Percentiles rank a stretch among this genome's conserved stretches.
Conservation (phyloP, 2,329 filamentous ascomycete genomes). For the Penicillium sp. region DNA sequence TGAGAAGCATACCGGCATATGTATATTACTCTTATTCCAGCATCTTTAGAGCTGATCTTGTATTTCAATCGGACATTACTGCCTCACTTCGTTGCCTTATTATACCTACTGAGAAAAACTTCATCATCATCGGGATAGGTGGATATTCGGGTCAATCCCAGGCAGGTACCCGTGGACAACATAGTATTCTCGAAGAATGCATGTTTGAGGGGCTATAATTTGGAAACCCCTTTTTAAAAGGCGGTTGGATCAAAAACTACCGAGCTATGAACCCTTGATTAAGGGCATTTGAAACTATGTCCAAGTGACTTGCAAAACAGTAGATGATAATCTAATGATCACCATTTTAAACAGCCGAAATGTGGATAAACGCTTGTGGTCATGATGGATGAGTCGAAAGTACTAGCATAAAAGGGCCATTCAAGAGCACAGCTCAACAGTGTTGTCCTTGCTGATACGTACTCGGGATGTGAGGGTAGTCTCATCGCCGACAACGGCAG, state of each 20-base stretch:
- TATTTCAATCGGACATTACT: constrained; percentile 18
- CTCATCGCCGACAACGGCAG: constrained; percentile 70
- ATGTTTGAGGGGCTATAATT: too few relatives aligned
- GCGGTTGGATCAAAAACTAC: not conserved
- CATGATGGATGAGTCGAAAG: not conserved
- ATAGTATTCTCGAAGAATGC: not conserved
- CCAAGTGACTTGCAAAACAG: not conserved
- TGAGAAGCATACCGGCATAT: constrained; percentile 12
- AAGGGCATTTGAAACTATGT: not conserved
- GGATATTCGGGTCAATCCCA: not conserved
- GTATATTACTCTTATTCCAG: constrained; percentile 23
- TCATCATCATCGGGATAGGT: not conserved
- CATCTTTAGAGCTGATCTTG: constrained; percentile 19
- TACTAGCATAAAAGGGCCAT: not conserved
- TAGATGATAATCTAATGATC: not conserved
- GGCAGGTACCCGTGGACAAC: not conserved
- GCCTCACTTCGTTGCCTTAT: not conserved
- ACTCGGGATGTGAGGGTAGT: constrained; percentile 64
- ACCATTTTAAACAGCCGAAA: not conserved
- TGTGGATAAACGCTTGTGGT: not conserved
- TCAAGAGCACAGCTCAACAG: constrained; percentile 55
- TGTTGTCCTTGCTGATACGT: constrained; percentile 70
- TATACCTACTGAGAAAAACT: not conserved
- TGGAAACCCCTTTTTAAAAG: not conserved
- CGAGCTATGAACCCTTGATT: not conserved